These are phyloP conservation scores for Lobosporangium transversale DNA, from an alignment of 192 early-diverging fungal species.

Conservation along the genomic window DNA sequence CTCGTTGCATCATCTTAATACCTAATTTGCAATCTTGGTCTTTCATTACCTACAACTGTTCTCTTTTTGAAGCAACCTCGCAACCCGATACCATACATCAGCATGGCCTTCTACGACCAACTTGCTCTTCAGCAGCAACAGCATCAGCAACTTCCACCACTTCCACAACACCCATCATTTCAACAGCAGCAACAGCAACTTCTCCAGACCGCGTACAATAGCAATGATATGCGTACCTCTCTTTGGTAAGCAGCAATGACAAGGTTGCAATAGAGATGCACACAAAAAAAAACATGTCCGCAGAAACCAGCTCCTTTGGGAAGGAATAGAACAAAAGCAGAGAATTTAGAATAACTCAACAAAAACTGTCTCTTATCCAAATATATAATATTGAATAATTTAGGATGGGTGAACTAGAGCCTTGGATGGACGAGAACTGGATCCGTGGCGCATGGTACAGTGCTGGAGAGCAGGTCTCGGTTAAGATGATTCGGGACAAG, in stretches of 20 bases:
- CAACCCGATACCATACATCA: too few species aligned
- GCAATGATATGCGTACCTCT: constrained; percentile 25
- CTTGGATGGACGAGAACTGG: constrained; percentile 98
- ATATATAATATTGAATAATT: too few species aligned
- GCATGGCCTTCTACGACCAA: constrained; percentile 39
- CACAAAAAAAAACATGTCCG: neutral
- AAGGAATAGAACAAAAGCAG: neutral
- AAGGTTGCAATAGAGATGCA: neutral
- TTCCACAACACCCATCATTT: constrained; percentile 10
- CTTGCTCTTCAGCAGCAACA: constrained; percentile 19
- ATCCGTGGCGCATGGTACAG: constrained; percentile 87
- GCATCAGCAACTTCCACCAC: constrained; percentile 16
- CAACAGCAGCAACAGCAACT: constrained; percentile 14
- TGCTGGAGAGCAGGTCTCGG: constrained; percentile 85
- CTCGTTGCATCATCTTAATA: too few species aligned
- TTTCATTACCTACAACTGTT: too few species aligned
- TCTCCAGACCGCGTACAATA: constrained; percentile 15
- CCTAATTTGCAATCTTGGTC: too few species aligned
- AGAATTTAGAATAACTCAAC: neutral
- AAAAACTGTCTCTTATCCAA: neutral
- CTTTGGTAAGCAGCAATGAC: constrained; percentile 17
- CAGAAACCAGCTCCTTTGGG: neutral
- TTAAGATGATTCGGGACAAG: constrained; percentile 96
- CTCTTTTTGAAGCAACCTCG: too few species aligned
- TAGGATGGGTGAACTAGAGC: constrained; percentile 96